These are phyloP conservation scores for Apiotrichum montevideense DNA, from an alignment of 1,284 basidiomycete species.

Conservation along the genomic window DNA sequence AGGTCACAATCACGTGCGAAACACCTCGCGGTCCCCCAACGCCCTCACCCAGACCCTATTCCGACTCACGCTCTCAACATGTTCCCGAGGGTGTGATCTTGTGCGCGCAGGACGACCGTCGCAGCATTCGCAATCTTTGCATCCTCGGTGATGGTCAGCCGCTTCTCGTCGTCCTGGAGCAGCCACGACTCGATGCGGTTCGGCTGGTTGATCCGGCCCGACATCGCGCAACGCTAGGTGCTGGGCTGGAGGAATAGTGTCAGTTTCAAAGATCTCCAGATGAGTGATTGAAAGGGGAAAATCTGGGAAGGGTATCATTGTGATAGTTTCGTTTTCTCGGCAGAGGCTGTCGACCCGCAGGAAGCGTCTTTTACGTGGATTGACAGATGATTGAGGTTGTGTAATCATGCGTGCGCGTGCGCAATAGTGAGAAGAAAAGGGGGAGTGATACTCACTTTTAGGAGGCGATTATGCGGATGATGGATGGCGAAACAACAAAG, in stretches of 20 bases:
- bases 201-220: slow-evolving; percentile 74
- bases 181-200: slow-evolving; percentile 74
- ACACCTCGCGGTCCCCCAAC: no score
- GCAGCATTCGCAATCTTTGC: slow-evolving; percentile 96
- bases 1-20: no score
- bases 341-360: slow-evolving; percentile 31
- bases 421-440: neutral
- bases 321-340: slow-evolving; percentile 25
- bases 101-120: slow-evolving; percentile 87
- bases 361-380: slow-evolving; percentile 51
- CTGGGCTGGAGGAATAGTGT: no score
- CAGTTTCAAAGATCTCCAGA: neutral
- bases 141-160: slow-evolving; percentile 88
- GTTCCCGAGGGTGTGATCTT: slow-evolving; percentile 95
- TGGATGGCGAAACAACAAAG: no score
- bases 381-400: slow-evolving; percentile 52
- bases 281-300: no score
- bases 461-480: no score
- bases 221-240: slow-evolving; percentile 11
- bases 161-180: slow-evolving; percentile 84
- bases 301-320: slow-evolving; percentile 18
- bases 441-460: no score
- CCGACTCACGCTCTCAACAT: slow-evolving; percentile 82
- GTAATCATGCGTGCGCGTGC: slow-evolving; percentile 42
- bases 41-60: neutral